Evolutionary conservation across 257 asterid genomes (phyloP).

Genomic region (Vinca minor): DNA sequence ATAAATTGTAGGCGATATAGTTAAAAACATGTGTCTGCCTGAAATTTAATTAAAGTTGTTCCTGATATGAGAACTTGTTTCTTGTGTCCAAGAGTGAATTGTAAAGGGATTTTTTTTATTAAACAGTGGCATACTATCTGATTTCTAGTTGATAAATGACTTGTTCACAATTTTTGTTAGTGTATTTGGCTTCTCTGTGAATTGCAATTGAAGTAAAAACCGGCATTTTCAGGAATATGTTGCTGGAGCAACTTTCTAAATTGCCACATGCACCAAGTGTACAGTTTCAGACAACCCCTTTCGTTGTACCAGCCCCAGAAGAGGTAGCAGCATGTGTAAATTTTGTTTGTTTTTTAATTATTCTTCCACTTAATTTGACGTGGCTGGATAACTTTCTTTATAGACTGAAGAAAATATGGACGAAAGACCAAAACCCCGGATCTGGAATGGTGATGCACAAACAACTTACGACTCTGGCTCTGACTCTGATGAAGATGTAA

Average conservation of each 20-base stretch:
- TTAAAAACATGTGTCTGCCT: neutral
- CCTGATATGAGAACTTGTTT: neutral
- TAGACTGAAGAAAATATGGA: conserved; percentile 80
- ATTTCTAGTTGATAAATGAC: neutral
- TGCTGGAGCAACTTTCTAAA: conserved; percentile 66
- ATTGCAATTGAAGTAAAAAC: conserved; percentile 1
- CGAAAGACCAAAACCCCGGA: conserved; percentile 66
- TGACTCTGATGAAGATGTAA: conserved; percentile 55
- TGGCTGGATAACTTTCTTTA: conserved; percentile 9
- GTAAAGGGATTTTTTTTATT: neutral
- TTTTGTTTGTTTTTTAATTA: neutral
- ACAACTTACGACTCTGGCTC: conserved; percentile 55
- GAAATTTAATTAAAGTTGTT: neutral
- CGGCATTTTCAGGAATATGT: conserved; percentile 48
- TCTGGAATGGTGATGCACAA: conserved; percentile 87
- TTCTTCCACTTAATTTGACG: conserved; percentile 14
- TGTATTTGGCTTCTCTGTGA: neutral
- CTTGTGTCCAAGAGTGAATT: neutral
- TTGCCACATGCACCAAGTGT: conserved; percentile 78
- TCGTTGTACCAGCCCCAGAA: conserved; percentile 56
- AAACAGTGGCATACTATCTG: neutral
- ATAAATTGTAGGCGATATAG: neutral
- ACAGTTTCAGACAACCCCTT: conserved; percentile 65
- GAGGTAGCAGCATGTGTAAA: conserved; percentile 29
- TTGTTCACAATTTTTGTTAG: neutral